Base-by-base conservation (phyloP, 768 basidiomycete genomes). In the Galerina marginata region DNA sequence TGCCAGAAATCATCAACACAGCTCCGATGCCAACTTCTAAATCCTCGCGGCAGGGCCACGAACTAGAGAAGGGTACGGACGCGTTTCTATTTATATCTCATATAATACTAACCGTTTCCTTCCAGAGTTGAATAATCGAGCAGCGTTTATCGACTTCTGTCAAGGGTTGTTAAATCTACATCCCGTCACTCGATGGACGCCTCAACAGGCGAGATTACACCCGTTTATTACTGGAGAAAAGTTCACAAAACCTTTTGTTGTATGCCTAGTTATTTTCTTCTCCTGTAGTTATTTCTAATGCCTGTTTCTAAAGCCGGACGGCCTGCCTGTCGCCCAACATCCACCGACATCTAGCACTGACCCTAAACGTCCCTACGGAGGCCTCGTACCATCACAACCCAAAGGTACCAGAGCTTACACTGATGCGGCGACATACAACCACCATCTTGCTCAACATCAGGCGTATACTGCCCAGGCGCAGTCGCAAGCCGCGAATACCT, bases 141-240 rank as follows among this genome's bases (percentile, higher is more conserved):
- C 92, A 49, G 91, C 96, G 12, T 98, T 99, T 77, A 93, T 98
- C 75, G 96, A 99, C 77, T 99, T 99, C 75, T 96, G 95, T 58
- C 89, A 92, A 73, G 97, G 97, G 37, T 81, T 99, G 20, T 82
- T 99, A 61, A 90, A 97, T 72, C 78, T 99, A 77, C 95, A 99
- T 70, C 96, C 97, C 15, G 88, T 96, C 56, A 91, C 93, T 59
- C 85, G 97, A 56, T 99, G 97, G 97, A 90, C 96, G 10, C 96
- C 97, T 25, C 95, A 97, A 70, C 96, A 99, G 75, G 97, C 97
- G 40, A 83, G 91, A 51, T 78, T 92, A 69, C 97, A 99, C 74
- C 97, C 97, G 2, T 99, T 99, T 77, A 97, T 99, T 67, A 97
- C 95, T 5, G 96, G 96, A 53, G 97, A 99, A 76, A 96, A 95